Base-by-base conservation (phyloP, 495 filamentous ascomycete genomes). In the Schizothecium vesticola region DNA sequence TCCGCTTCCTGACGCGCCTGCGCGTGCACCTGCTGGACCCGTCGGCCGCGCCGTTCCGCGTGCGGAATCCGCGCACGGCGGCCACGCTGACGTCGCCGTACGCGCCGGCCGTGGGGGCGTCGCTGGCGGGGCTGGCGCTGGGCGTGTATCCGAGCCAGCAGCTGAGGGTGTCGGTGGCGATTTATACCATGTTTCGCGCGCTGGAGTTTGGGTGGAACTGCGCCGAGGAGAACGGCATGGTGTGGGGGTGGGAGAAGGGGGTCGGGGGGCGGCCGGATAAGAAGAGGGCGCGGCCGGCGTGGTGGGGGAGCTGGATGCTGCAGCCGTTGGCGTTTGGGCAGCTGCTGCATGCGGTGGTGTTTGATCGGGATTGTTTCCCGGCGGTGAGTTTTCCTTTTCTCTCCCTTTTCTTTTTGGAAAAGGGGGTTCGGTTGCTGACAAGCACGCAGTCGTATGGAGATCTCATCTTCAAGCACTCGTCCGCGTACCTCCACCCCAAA, bases 221-320 rank as follows among this genome's bases (percentile, higher is more conserved):
- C 5, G 80, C 90, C 16, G 93, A 97, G 72, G 87, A 90, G 51
- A 87, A 91, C 69, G 94, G 94, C 8, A 90, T 87, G 82, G 83
- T 97, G 63, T 88, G 86, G 81, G 85, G 89, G 56, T 81, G 80
- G 74, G 80, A 79, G 69, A 69, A 62, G 71, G 80, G 71, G 33
- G 70, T 70, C 11, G 62, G 67, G 9, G 76, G 76, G 21, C 70
- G 69, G 66, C 72, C 68, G 66, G 80, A 78, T 36, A 81, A 80
- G 71, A 77, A 67, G 67, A 74, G 78, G 67, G 73, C 78, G 64
- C 81, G 86, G 69, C 91, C 93, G 8, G 86, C 85, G 87, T 99
- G 95, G 95, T 94, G 93, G 83, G 95, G 94, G 24, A 96, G 92
- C 75, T 98, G 94, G 94, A 82, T 98, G 84, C 80, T 98, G 73